A percentile compares a stretch with the other conserved stretches of the same genome.
Conservation (phyloP, 176 grass and related monocot genomes). For the Aegilops longissima region DNA sequence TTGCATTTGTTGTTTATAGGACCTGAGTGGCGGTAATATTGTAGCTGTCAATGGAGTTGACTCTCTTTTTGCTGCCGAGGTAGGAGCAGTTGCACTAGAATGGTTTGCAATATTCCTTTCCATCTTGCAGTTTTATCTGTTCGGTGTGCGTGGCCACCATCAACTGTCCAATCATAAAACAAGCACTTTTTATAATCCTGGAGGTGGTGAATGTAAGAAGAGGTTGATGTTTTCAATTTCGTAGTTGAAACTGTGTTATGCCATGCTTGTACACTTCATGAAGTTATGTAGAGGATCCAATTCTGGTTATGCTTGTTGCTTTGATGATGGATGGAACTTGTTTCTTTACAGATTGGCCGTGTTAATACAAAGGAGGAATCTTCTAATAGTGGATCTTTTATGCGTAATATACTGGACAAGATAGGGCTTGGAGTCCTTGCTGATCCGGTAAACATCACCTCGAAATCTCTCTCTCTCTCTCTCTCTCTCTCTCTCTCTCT, state of each 20-base stretch:
- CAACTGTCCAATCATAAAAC: neutral
- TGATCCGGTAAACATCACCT: constrained; percentile 16
- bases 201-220: neutral
- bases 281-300: neutral
- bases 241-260: neutral
- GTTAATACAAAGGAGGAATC: neutral
- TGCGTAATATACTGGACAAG: neutral
- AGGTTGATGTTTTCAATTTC: neutral
- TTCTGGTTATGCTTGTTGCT: constrained; percentile 1
- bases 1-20: constrained; percentile 18
- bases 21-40: neutral
- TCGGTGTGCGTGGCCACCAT: neutral
- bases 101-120: neutral
- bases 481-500: neutral
- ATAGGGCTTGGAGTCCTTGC: neutral
- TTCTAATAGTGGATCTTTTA: neutral
- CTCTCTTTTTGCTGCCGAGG: constrained; percentile 37
- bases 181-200: neutral
- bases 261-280: neutral
- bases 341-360: constrained; percentile 31
- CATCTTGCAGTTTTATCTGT: constrained; percentile 4
- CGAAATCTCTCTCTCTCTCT: neutral
- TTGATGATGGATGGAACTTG: neutral
- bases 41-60: constrained; percentile 32
- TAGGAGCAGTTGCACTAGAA: constrained; percentile 14